Percentiles rank a stretch among this genome's conserved stretches.
These are phyloP conservation scores for Diaporthe citriasiana DNA, from an alignment of 2,329 filamentous ascomycete genomes.

Conservation along the genomic window DNA sequence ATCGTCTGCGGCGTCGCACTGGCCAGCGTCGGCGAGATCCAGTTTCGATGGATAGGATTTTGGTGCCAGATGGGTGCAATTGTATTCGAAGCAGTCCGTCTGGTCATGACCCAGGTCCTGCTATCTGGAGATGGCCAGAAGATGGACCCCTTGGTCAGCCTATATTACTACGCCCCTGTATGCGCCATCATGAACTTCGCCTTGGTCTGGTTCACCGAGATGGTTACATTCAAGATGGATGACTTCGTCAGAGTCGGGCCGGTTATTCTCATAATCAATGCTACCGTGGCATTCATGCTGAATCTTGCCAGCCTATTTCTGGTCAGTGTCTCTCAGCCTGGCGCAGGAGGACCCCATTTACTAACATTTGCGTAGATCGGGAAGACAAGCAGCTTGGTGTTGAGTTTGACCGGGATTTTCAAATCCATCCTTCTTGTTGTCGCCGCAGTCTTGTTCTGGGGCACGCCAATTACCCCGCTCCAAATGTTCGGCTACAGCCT, in stretches of 20 bases:
- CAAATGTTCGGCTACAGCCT: conserved; percentile 85
- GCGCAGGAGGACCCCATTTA: not conserved
- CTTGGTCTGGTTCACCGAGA: conserved; percentile 78
- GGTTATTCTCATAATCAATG: conserved; percentile 75
- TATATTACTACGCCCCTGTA: conserved; percentile 91
- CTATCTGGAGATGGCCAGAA: conserved; percentile 82
- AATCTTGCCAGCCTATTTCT: conserved; percentile 90
- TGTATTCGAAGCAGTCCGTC: conserved; percentile 82
- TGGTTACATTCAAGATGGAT: conserved; percentile 73
- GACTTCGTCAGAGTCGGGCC: conserved; percentile 77
- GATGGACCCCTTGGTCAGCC: conserved; percentile 89
- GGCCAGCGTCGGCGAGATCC: conserved; percentile 74
- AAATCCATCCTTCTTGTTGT: conserved; percentile 89
- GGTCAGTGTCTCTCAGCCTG: conserved; percentile 64
- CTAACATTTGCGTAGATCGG: conserved; percentile 74
- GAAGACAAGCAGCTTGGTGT: conserved; percentile 87
- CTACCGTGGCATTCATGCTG: conserved; percentile 82
- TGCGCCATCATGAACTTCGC: conserved; percentile 85
- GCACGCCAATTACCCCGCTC: conserved; percentile 76
- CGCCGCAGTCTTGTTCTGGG: conserved; percentile 83
- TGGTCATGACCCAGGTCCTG: conserved; percentile 89
- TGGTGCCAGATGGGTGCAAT: conserved; percentile 81
- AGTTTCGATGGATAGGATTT: conserved; percentile 76
- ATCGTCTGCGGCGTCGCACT: conserved; percentile 68
- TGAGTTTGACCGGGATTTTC: conserved; percentile 87